Evolutionary conservation across 495 filamentous ascomycete genomes (phyloP).

Genomic region (Neurospora sp.): DNA sequence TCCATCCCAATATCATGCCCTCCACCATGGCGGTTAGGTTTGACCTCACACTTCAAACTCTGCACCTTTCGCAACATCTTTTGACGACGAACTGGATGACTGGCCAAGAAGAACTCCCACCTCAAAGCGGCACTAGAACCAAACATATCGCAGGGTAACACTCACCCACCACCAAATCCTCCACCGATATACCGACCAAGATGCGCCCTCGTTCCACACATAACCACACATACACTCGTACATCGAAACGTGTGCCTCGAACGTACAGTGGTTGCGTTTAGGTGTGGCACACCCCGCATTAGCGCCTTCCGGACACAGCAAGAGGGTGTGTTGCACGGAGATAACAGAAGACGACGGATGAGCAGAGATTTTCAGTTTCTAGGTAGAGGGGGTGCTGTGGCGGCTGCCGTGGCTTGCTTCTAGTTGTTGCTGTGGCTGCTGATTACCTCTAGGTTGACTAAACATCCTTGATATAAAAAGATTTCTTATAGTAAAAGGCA

Average conservation of each 20-base stretch:
- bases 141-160: not conserved
- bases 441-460: not conserved
- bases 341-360: not conserved
- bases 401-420: not conserved
- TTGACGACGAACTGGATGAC: not conserved
- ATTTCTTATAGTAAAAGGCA: not conserved
- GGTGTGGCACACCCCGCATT: not conserved
- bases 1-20: not conserved
- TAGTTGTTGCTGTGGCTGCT: not conserved
- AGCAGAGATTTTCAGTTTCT: not conserved
- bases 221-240: not conserved
- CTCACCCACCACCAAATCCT: not conserved
- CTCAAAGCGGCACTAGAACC: not conserved
- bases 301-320: not conserved
- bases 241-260: not conserved
- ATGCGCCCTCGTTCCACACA: not conserved
- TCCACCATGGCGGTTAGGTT: not conserved
- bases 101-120: not conserved
- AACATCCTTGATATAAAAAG: not conserved
- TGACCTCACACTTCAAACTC: not conserved
- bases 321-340: not conserved
- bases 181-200: not conserved
- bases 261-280: not conserved
- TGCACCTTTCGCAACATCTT: not conserved
- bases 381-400: not conserved